Conservation (phyloP, 208 protist species). For the Trypanosoma rangeli region DNA sequence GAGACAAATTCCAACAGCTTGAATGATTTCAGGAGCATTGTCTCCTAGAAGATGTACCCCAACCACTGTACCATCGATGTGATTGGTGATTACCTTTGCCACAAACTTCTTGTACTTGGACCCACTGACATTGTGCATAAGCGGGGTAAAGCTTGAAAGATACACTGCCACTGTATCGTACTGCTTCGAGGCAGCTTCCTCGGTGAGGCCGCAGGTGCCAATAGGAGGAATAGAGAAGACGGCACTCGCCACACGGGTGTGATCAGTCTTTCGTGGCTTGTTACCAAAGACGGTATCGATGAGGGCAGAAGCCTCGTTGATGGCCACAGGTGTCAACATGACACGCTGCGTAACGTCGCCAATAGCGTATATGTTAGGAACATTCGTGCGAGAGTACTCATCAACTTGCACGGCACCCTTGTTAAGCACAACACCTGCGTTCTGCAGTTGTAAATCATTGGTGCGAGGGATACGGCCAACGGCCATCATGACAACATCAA, state of each 20-base stretch:
- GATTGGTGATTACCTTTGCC: conserved; percentile 82
- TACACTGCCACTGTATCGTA: conserved; percentile 82
- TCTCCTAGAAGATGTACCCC: conserved; percentile 91
- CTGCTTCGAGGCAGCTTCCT: conserved; percentile 77
- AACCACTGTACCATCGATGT: conserved; percentile 72
- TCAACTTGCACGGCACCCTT: conserved; percentile 92
- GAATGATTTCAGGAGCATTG: conserved; percentile 88
- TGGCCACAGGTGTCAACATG: conserved; percentile 92
- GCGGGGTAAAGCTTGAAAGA: conserved; percentile 79
- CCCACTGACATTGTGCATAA: conserved; percentile 90
- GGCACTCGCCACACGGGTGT: conserved; percentile 86
- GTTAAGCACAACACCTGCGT: conserved; percentile 87
- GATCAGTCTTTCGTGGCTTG: conserved; percentile 69
- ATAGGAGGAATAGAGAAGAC: conserved; percentile 92
- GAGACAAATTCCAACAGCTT: conserved; percentile 87
- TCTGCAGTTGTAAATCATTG: conserved; percentile 87
- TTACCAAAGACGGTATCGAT: conserved; percentile 85
- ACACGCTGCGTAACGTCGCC: conserved; percentile 95
- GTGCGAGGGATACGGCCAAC: conserved; percentile 95
- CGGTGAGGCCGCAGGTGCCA: conserved; percentile 80
- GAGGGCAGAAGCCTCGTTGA: conserved; percentile 82
- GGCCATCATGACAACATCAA: conserved; percentile 95
- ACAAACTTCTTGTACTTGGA: conserved; percentile 88
- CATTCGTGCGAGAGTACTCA: conserved; percentile 93
- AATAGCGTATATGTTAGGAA: conserved; percentile 96